These are phyloP conservation scores for Solanum stenotomum DNA, from an alignment of 257 asterid genomes.

Conservation along the genomic window DNA sequence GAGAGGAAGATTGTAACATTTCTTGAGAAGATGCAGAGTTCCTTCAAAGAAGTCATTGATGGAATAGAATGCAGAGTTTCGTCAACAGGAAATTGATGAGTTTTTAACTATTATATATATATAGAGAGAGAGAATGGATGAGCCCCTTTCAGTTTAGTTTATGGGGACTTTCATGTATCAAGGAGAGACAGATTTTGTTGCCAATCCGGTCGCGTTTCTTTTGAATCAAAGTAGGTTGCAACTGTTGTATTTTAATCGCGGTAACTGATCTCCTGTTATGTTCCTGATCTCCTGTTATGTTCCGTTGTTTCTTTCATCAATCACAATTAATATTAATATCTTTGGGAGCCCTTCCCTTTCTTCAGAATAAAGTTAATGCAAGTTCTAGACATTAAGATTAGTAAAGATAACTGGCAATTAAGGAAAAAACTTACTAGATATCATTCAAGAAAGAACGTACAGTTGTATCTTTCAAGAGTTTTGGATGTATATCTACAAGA, in stretches of 20 bases:
- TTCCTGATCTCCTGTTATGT: neutral
- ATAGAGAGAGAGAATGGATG: neutral
- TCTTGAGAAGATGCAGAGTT: neutral
- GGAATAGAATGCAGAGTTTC: neutral
- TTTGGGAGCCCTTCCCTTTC: neutral
- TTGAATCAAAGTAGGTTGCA: neutral
- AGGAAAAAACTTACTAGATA: neutral
- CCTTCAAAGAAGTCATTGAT: slow-evolving; percentile 8
- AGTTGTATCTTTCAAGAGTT: neutral
- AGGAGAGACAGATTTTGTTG: neutral
- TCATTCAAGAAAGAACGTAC: neutral
- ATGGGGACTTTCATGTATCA: neutral
- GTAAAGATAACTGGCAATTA: neutral
- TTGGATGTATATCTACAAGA: neutral
- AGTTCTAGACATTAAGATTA: neutral
- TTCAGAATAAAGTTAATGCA: neutral
- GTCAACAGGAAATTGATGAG: neutral
- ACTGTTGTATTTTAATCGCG: neutral
- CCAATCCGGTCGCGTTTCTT: neutral
- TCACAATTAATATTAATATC: neutral
- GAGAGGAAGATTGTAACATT: slow-evolving; percentile 7
- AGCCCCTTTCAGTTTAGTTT: neutral
- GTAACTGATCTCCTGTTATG: neutral
- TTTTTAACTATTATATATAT: too few relatives aligned
- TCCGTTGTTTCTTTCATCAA: neutral